Evolutionary conservation across 176 grass and related monocot species (phyloP), one percentile per base, ranked within the genome.

Genomic region (Bolboschoenus planiculmis): DNA sequence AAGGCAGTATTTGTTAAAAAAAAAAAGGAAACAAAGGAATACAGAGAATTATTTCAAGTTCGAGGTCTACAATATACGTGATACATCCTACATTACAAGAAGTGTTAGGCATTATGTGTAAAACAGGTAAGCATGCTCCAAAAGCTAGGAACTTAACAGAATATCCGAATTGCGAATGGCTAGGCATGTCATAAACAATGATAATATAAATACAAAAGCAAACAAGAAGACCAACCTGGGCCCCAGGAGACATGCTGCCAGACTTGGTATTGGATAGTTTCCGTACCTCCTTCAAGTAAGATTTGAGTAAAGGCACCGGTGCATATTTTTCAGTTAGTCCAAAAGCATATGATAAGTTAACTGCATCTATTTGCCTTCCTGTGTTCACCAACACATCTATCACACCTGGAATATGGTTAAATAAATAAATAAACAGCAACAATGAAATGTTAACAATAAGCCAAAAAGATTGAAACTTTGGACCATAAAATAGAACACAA

Each of bases 291-390:
- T 88, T 97, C 64, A 97, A 80, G 83, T 88, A 91, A 62, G 92
- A 67, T 91, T 92, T 97, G 60, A 92, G 92, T 81, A 94, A 86
- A 60, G 91, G 90, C 50, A 91, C 92, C 26, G 90, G 90, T 46
- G 91, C 83, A 67, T 92, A 97, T 84, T 94, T 83, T 59, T 87
- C 92, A 33, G 88, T 94, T 51, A 97, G 85, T 78, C 83, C 87
- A 64, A 97, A 97, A 42, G 85, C 92, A 75, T 87, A 91, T 71
- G 92, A 86, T 63, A 92, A 72, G 84, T 97, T 94, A 83, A 97
- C 86, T 46, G 90, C 92, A 84, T 94, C 95, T 76, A 92, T 97
- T 80, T 90, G 88, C 77, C 90, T 90, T 83, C 88, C 91, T 65
- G 82, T 91, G 72, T 91, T 85, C 78, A 92, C 75, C 78, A 97